These are phyloP conservation scores for Kluyveromyces sp. DNA, from an alignment of 1,139 yeast genomes.

Conservation along the genomic window DNA sequence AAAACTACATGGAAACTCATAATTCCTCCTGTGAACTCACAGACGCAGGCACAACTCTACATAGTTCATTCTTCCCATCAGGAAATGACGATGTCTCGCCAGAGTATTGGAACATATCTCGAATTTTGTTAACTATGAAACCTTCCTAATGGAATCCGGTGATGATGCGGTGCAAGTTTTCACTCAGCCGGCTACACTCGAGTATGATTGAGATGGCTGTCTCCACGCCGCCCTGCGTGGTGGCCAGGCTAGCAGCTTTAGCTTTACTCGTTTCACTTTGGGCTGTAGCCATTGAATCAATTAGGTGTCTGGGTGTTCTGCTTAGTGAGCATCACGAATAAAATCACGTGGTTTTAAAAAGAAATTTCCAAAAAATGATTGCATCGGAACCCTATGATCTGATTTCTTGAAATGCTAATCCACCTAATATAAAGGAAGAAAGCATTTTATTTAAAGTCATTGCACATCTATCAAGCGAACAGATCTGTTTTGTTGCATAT, in stretches of 20 bases:
- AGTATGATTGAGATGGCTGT: too few species aligned
- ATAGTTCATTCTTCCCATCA: constrained; percentile 8
- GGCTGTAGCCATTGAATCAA: too few species aligned
- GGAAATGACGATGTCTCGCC: not conserved
- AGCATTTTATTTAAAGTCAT: too few species aligned
- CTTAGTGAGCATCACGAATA: not conserved
- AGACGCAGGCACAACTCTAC: constrained; percentile 7
- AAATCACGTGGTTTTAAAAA: not conserved
- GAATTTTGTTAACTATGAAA: not conserved
- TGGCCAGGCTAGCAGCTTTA: too few species aligned
- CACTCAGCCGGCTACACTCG: not conserved
- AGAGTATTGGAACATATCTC: not conserved
- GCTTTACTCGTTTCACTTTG: too few species aligned
- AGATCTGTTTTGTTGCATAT: too few species aligned
- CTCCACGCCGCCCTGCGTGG: too few species aligned
- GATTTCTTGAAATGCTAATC: not conserved
- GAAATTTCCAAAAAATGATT: not conserved
- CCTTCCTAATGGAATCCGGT: not conserved
- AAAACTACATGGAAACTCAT: not conserved
- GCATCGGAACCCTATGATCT: not conserved
- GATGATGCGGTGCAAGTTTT: not conserved
- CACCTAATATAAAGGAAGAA: too few species aligned
- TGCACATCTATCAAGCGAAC: too few species aligned
- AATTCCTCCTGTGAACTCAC: not conserved
- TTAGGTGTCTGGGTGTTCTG: not conserved